Evolutionary conservation across 2,329 filamentous ascomycete genomes (phyloP).

Genomic region (Aspergillus nomiae): DNA sequence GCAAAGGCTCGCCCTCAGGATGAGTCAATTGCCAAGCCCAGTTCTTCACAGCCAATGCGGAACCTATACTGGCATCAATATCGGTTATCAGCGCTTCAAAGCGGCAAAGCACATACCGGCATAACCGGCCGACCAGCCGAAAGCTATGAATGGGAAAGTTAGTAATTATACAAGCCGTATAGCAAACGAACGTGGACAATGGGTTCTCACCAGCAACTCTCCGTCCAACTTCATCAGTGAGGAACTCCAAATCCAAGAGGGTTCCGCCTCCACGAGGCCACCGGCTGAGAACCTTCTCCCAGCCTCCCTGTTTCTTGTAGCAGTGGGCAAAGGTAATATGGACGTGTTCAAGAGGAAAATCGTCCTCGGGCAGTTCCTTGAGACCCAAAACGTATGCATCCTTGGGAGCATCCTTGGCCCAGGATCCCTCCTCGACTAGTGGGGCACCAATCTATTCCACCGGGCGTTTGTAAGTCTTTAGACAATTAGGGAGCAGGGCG

Average conservation of each 20-base stretch:
- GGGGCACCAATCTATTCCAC: slow-evolving; percentile 58
- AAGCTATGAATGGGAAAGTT: slow-evolving; percentile 32
- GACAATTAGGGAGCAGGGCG: not conserved
- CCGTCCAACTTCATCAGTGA: slow-evolving; percentile 72
- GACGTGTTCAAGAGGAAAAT: slow-evolving; percentile 69
- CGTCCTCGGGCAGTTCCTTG: slow-evolving; percentile 75
- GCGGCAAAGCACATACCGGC: slow-evolving; percentile 47
- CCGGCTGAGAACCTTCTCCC: slow-evolving; percentile 76
- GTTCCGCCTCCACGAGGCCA: slow-evolving; percentile 76
- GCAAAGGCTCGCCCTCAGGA: slow-evolving; percentile 65
- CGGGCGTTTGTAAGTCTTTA: not conserved
- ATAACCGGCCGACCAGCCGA: slow-evolving; percentile 72
- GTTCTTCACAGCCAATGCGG: slow-evolving; percentile 73
- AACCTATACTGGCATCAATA: slow-evolving; percentile 43
- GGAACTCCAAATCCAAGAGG: slow-evolving; percentile 84
- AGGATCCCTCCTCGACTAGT: slow-evolving; percentile 67
- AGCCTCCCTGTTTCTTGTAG: slow-evolving; percentile 76
- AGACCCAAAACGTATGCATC: slow-evolving; percentile 74
- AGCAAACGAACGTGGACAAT: not conserved
- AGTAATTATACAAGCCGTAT: not conserved
- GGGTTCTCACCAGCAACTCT: slow-evolving; percentile 40
- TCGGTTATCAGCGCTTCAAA: not conserved
- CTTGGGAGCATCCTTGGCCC: slow-evolving; percentile 64
- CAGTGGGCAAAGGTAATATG: slow-evolving; percentile 73
- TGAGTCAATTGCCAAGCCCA: slow-evolving; percentile 83